Conservation (phyloP, 805 yeast species). For the Teunomyces pallodes region DNA sequence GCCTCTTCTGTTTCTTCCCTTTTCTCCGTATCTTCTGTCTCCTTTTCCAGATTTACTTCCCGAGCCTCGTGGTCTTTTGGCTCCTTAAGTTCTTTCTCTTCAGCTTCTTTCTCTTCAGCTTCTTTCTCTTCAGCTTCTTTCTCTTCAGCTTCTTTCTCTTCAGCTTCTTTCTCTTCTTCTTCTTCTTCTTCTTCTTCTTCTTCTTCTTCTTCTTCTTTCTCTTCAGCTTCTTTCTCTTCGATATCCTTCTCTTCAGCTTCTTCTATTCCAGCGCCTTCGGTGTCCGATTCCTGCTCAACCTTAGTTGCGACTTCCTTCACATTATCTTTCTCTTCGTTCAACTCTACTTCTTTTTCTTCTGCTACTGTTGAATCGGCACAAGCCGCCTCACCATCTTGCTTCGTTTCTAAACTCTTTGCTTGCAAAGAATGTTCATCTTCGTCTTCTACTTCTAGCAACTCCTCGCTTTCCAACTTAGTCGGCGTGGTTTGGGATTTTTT, state of each 20-base stretch:
- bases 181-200: not conserved
- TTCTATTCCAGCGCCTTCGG: not conserved
- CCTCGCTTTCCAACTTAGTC: not conserved
- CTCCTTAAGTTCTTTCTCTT: not conserved
- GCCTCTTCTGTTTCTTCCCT: not conserved
- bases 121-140: not conserved
- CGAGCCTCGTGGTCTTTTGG: not conserved
- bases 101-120: not conserved
- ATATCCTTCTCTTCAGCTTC: not conserved
- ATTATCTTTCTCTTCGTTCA: not conserved
- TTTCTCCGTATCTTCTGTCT: slow-evolving; percentile 8
- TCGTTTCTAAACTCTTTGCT: not conserved
- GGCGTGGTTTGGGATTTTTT: not conserved
- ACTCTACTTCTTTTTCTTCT: not conserved
- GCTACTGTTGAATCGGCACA: not conserved
- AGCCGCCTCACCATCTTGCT: not conserved
- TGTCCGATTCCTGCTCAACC: not conserved
- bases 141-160: not conserved
- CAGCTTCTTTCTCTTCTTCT: not conserved
- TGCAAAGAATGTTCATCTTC: not conserved
- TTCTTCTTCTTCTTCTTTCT: slow-evolving; percentile 1
- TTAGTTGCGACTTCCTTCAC: not conserved
- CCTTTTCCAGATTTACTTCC: not conserved
- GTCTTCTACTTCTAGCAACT: not conserved
- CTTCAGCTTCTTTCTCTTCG: not conserved